Evolutionary conservation across 768 basidiomycete genomes (phyloP), one percentile per base, ranked within the genome.

Genomic region (Tricholoma sp.): DNA sequence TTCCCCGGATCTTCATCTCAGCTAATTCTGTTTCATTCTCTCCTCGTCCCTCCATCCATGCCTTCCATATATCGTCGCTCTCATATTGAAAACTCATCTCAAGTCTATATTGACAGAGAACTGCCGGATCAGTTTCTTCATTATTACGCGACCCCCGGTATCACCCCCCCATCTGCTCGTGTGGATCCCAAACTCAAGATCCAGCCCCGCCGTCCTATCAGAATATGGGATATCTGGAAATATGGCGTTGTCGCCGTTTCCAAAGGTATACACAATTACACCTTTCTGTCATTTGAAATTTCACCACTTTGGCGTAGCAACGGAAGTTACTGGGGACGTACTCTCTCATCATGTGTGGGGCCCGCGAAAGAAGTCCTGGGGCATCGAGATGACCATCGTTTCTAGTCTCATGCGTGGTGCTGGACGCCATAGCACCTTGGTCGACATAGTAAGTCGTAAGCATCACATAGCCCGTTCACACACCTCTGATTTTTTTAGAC

Each of bases 361-460:
- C 3, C 94, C 96, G 0, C 85, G 88, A 43, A 85, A 85, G 66
- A 89, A 89, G 67, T 86, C 88, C 5, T 99, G 96, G 96, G 93
- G 94, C 0, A 85, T 94, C 54, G 89, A 91, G 72, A 92, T 98
- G 90, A 95, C 95, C 2, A 79, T 96, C 29, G 81, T 93, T 12
- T 83, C 83, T n/a, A 84, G 83, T 57, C 79, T 96, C 64, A 89
- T 94, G 79, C 84, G 94, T 54, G 91, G 92, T 39, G 83, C 89
- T 31, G 86, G 86, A 12, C 79, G 83, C 31, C 91, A 95, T 69
- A 87, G 89, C 9, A 83, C 86, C 43, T 78, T 99, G 12, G 85
- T 91, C 4, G 90, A 96, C 64, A 86, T 98, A 46, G 88, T 89
- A 58, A 63, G 82, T 78, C 50, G 19, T 54, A 19, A 39, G 34